Base-by-base conservation (phyloP, 2,329 filamentous ascomycete genomes). In the Penicillium italicum region DNA sequence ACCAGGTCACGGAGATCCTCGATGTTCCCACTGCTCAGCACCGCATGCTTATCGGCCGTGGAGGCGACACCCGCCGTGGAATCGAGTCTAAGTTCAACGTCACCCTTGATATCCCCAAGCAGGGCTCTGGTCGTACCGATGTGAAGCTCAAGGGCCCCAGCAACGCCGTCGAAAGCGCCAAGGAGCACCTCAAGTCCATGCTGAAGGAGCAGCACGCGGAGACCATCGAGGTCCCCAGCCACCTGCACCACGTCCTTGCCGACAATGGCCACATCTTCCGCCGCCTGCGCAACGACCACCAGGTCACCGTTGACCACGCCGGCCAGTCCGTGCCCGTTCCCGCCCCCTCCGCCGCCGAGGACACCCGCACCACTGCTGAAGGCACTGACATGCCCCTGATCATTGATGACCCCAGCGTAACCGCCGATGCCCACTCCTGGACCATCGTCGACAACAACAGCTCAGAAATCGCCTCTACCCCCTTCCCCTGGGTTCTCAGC, bases 231-330 rank as follows among this genome's bases (percentile, higher is more conserved):
- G 83, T 99, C 9, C 93, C 94, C 11, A 84, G 86, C 57, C 85
- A 86, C 65, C 79, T 94, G 57, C 94, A 99, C 78, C 90, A 97
- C 72, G 77, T 82, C 57, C 82, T 99, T 63, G 64, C 74, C 10
- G 93, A 96, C 72, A 92, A 93, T 62, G 94, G 93, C 1, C 87
- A 91, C 65, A 89, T 97, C 78, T 97, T 97, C 88, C 90, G 93
- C 62, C 88, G 86, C 66, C 85, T 99, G 40, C 86, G 89, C 62
- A 92, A 86, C 73, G 89, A 97, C 69, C 83, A 90, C 75, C 87
- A 90, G 64, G 91, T 99, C 62, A 94, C 88, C 0, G 89, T 99
- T 50, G 92, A 97, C 73, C 94, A 97, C 71, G 89, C 85, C 53
- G 91, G 92, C 42, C 85, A 94, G 57, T 78, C 87, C 54, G 79